Evolutionary conservation across 441 rosid species (phyloP).

Genomic region (Populus hybrid): DNA sequence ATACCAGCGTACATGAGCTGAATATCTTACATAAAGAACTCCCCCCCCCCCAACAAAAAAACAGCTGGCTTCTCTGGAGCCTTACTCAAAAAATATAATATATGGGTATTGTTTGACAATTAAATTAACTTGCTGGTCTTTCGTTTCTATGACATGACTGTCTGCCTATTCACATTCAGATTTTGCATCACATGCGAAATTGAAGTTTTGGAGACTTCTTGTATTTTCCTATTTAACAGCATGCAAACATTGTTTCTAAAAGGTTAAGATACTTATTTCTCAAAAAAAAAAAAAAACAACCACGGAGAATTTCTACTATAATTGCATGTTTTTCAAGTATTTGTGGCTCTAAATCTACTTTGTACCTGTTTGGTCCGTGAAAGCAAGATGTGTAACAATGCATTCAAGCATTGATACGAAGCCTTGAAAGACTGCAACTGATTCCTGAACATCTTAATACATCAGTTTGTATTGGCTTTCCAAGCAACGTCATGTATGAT

Average conservation of each 20-base stretch:
- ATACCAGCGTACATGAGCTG: background rate
- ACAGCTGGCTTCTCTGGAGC: background rate
- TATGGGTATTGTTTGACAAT: background rate
- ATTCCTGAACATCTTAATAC: background rate
- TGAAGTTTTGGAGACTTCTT: conserved; percentile 1
- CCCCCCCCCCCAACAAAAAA: too few species aligned
- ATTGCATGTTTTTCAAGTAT: background rate
- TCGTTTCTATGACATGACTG: background rate
- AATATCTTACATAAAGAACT: background rate
- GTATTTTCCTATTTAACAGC: background rate
- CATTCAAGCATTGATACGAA: background rate
- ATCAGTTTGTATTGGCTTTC: background rate
- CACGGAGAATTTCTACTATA: background rate
- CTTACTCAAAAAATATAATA: background rate
- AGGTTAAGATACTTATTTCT: background rate
- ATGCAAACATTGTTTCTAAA: background rate
- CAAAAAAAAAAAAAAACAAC: background rate
- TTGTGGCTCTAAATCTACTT: background rate
- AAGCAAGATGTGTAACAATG: background rate
- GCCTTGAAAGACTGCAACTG: background rate
- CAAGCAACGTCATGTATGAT: background rate
- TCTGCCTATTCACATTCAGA: background rate
- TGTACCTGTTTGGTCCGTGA: background rate
- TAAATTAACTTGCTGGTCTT: background rate
- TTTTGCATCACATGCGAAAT: background rate